Percentiles rank a stretch among this genome's conserved stretches.
Conservation (phyloP, 768 basidiomycete species). For the Tulasnella sp. region DNA sequence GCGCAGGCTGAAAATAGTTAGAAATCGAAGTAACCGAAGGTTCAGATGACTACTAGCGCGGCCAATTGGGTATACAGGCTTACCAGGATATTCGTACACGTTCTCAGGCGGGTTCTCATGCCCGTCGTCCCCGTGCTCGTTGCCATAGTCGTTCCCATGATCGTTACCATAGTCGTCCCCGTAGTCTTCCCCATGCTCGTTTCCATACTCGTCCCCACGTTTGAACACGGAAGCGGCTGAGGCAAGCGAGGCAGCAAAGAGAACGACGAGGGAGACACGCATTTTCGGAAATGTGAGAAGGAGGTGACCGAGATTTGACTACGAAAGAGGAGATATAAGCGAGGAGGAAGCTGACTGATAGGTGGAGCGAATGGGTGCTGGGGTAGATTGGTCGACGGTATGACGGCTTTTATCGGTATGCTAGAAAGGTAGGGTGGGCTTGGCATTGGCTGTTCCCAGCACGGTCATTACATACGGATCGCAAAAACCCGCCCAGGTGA, state of each 20-base stretch:
- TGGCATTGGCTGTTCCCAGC: background rate
- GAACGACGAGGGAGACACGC: background rate
- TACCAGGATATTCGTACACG: background rate
- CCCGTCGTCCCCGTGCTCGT: too few relatives aligned
- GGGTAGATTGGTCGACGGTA: background rate
- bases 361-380: background rate
- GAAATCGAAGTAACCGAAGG: background rate
- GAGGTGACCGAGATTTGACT: background rate
- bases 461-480: background rate
- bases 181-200: too few relatives aligned
- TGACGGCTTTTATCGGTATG: background rate
- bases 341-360: background rate
- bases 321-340: background rate
- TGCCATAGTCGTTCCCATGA: too few relatives aligned
- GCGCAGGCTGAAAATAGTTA: background rate
- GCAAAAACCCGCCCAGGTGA: background rate
- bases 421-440: background rate
- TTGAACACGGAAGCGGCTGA: background rate
- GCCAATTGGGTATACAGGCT: background rate
- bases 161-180: too few relatives aligned
- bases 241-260: conserved; percentile 2
- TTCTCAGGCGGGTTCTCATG: too few relatives aligned
- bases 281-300: background rate
- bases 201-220: too few relatives aligned
- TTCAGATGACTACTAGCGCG: background rate